Evolutionary conservation across 768 basidiomycete genomes (phyloP), one percentile per base, ranked within the genome.

Genomic region (Leccinellum luteum): DNA sequence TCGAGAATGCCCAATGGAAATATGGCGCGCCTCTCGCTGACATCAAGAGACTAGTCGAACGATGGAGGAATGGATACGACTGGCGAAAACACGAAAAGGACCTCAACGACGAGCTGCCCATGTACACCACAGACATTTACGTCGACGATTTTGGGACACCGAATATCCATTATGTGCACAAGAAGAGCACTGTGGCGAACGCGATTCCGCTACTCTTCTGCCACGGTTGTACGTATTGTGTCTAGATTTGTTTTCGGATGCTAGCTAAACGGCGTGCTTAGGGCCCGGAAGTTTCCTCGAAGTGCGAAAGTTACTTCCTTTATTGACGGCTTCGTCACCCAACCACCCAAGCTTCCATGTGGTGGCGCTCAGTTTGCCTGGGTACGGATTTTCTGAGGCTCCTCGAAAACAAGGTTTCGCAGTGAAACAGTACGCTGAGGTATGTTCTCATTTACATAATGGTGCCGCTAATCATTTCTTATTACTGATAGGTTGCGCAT

Each of bases 161-260:
- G 44, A 78, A 81, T 58, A 77, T 85, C 6, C 84, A 87, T 59
- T 86, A 83, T 54, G 76, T 85, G 12, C 84, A 86, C 65, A 74
- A 81, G 68, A 76, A 71, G 66, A 85, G 84, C 62, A 55, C 59
- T 8, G 60, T 73, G 0, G 84, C 62, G 55, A 67, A 72, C 15
- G 84, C 85, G 0, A 81, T 86, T 32, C 84, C 85, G 2, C 66
- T 87, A 17, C 69, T 86, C 25, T 86, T 82, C 59, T 76, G 85
- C 17, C 85, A 86, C 56, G 85, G 85, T 41, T 86, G 85, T 77
- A 55, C 34, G 76, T 71, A 15, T 9, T 25, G 1, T 14, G 47
- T 51, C 3, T 48, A 31, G 23, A 2, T 14, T 30, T 8, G 9
- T 19, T 30, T 35, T 15, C 34, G 28, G 15, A 41, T n/a, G 17